Evolutionary conservation across 208 protist species (phyloP), one percentile per base, ranked within the genome.

Genomic region (Wallacemonas rigidus): DNA sequence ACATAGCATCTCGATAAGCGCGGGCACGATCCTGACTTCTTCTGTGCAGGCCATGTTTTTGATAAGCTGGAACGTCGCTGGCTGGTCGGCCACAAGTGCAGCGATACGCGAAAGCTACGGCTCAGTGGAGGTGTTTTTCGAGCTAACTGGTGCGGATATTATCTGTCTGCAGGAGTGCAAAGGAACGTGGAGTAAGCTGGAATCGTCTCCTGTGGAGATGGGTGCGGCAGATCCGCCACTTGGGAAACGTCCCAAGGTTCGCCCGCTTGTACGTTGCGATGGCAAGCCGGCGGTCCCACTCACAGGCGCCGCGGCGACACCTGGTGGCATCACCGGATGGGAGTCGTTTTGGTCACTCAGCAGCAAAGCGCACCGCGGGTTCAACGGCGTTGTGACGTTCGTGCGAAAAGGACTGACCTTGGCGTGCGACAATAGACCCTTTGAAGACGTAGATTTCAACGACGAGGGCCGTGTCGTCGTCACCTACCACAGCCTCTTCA

Each of bases 381-480:
- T 96, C 71, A 96, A 96, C 76, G 92, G 92, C 14, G 92, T 95
- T 11, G 87, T 86, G 11, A 95, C 92, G 3, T 96, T 96, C 85
- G 92, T 78, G 2, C 75, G 79, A 7, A 86, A 89, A 9, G 88
- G 88, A 6, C 75, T 93, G n/a, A 91, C 87, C 15, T 83, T 61
- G 63, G 76, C 80, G 47, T 89, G 84, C 63, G 89, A 96, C 58
- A 77, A 68, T 8, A 58, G 69, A 4, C 92, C 92, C 4, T 95
- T 96, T 65, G 69, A 6, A 2, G 77, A 89, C n/a, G 79, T 79
- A 14, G 83, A 86, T 26, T 75, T 94, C 53, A 85, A 97, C 76
- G 86, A 93, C 38, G 92, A 97, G 72, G 92, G 92, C 26, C 89
- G 92, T 17, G 80, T 79, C 3, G 69, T 97, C 8, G 90, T 95